These are phyloP conservation scores for Phytophthora megakarya DNA, from an alignment of 352 stramenopile genomes.

Conservation along the genomic window DNA sequence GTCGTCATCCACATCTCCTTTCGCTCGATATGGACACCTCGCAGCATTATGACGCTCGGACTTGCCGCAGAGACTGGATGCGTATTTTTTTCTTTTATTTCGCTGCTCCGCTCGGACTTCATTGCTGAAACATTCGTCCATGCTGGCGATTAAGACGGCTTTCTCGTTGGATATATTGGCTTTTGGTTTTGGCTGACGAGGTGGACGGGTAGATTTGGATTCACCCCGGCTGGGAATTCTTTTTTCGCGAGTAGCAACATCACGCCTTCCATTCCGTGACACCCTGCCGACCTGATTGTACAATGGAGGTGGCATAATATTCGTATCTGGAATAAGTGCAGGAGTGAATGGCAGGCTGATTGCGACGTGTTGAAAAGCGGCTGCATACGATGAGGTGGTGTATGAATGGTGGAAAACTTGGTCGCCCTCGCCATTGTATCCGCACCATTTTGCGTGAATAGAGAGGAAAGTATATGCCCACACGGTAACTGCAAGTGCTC, in stretches of 20 bases:
- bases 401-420: neutral
- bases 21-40: conserved; percentile 3
- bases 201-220: too few relatives aligned
- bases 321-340: too few relatives aligned
- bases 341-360: conserved; percentile 1
- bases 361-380: neutral
- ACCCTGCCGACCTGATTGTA: neutral
- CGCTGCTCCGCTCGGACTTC: neutral
- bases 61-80: conserved; percentile 8
- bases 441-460: neutral
- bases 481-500: conserved; percentile 17
- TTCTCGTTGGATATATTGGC: too few relatives aligned
- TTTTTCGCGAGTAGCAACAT: too few relatives aligned
- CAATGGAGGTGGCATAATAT: too few relatives aligned
- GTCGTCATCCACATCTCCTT: conserved; percentile 1
- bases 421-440: neutral
- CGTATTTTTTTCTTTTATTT: conserved; percentile 10
- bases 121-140: neutral
- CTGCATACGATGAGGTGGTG: neutral
- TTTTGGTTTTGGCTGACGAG: too few relatives aligned
- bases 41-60: conserved; percentile 7
- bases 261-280: too few relatives aligned
- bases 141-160: neutral
- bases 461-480: conserved; percentile 10
- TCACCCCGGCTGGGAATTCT: too few relatives aligned